Evolutionary conservation across 192 early-diverging fungal genomes (phyloP), one percentile per base, ranked within the genome.

Genomic region (Geranomyces michiganensis): DNA sequence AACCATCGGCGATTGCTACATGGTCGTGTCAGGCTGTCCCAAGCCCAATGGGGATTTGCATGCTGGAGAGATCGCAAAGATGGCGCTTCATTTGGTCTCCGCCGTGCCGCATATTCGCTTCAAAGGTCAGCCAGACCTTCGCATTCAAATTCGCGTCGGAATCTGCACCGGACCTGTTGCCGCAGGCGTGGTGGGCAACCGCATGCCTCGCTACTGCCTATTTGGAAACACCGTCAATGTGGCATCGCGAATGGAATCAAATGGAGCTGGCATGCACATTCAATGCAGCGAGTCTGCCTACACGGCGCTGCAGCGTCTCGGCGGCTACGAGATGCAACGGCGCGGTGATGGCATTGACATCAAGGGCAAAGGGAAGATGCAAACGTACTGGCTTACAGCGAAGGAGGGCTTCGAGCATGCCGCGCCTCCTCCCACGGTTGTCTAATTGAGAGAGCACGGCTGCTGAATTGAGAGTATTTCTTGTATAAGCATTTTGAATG

Each of bases 131-230:
- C 79, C 75, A 0, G 76, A 80, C 43, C 29, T 74, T 27, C 32
- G 47, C 36, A 65, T 80, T 65, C 10, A 55, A n/a, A 65, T 75
- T 24, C 62, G 76, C 21, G 74, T 80, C 26, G 79, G 79, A 1
- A 29, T 80, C 22, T 44, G 69, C 66, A 70, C 72, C 21, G 79
- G 79, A 13, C 79, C 79, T 17, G 67, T 75, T 0, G 76, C 69
- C 9, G 75, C 79, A 0, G 79, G 79, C 19, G 76, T 80, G 27
- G 73, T 80, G 0, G 79, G 79, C 43, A 64, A 19, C 59, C 78
- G 78, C 44, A 80, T 80, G 79, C 79, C 79, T 6, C 62, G 76
- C 15, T 80, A 78, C 49, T 78, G 76, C 56, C 41, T 80, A 1
- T 80, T 80, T 75, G 76, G 79, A 26, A 66, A 80, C 43, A 74